Evolutionary conservation across 352 stramenopile species (phyloP).

Genomic region (Phytophthora cactorum): DNA sequence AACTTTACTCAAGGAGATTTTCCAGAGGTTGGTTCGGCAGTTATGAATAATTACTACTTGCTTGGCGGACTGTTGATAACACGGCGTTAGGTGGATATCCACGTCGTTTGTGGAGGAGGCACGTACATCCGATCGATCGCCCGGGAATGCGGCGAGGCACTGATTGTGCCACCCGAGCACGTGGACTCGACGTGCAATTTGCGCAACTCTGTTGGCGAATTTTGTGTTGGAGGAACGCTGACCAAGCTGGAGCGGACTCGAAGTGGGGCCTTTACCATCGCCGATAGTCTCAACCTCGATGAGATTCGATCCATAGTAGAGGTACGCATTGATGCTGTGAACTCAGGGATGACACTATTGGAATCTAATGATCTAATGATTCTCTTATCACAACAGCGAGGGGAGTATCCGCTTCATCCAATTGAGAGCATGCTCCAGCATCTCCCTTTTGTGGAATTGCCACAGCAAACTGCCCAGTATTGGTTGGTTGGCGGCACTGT

Average conservation of each 20-base stretch:
- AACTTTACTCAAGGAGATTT: conserved; percentile 59
- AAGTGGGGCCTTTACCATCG: conserved; percentile 63
- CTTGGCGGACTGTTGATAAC: not conserved
- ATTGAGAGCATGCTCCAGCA: conserved; percentile 73
- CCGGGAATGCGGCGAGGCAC: conserved; percentile 77
- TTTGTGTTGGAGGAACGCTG: conserved; percentile 72
- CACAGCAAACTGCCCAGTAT: conserved; percentile 30
- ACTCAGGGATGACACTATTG: not conserved
- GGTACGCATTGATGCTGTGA: conserved; percentile 25
- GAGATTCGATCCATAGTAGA: conserved; percentile 48
- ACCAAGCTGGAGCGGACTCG: conserved; percentile 62
- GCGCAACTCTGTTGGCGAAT: conserved; percentile 41
- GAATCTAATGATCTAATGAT: conserved; percentile 2
- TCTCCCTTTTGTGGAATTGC: conserved; percentile 53
- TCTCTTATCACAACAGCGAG: conserved; percentile 31
- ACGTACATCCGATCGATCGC: conserved; percentile 91
- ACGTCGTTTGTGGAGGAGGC: conserved; percentile 70
- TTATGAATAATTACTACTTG: not conserved
- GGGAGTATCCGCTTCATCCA: conserved; percentile 44
- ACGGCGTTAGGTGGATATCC: conserved; percentile 46
- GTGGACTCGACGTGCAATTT: conserved; percentile 31
- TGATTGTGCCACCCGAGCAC: conserved; percentile 43
- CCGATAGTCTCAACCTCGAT: conserved; percentile 64
- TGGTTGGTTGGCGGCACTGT: conserved; percentile 63
- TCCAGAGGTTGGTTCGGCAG: conserved; percentile 55